phyloP scores from a whole-genome alignment of 768 basidiomycete genomes.

The Tricholoma furcatifolium region DNA sequence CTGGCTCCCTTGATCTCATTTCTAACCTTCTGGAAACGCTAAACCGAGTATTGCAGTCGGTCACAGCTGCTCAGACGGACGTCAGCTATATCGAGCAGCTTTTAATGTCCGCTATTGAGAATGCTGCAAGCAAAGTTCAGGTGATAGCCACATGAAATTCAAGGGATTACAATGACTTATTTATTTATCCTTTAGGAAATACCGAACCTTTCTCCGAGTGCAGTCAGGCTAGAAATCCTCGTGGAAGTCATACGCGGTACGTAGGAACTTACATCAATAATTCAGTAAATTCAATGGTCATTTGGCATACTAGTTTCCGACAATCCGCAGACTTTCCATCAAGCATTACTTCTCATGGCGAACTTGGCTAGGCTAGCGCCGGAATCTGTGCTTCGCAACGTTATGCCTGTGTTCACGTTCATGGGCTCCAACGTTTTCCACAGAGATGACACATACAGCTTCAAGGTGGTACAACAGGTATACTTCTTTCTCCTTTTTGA shows the following conservation, averaged over 20 bases:
- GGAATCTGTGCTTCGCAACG: conserved; percentile 87
- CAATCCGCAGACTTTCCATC: conserved; percentile 94
- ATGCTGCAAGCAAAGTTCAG: conserved; percentile 51
- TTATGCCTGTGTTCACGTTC: conserved; percentile 99
- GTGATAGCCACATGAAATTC: conserved; percentile 33
- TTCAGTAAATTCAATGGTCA: not conserved
- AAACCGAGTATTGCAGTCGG: conserved; percentile 58
- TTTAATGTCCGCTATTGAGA: conserved; percentile 79
- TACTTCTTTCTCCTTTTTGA: conserved; percentile 6
- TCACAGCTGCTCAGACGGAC: conserved; percentile 57
- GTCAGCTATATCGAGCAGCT: conserved; percentile 80
- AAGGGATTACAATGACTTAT: not conserved
- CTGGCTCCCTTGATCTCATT: conserved; percentile 71
- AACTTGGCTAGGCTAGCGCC: conserved; percentile 81
- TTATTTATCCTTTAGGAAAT: conserved; percentile 40
- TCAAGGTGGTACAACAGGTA: conserved; percentile 92
- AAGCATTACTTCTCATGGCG: conserved; percentile 86
- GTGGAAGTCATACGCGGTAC: conserved; percentile 84
- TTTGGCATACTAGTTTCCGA: conserved; percentile 57
- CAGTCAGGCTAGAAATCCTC: conserved; percentile 78
- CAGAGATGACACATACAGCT: conserved; percentile 93
- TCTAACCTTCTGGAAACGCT: conserved; percentile 72
- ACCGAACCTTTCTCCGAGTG: conserved; percentile 50
- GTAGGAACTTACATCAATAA: too few species aligned
- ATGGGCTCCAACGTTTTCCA: conserved; percentile 99